Evolutionary conservation across 2,329 filamentous ascomycete species (phyloP).

Genomic region (Ophiostoma australiae): DNA sequence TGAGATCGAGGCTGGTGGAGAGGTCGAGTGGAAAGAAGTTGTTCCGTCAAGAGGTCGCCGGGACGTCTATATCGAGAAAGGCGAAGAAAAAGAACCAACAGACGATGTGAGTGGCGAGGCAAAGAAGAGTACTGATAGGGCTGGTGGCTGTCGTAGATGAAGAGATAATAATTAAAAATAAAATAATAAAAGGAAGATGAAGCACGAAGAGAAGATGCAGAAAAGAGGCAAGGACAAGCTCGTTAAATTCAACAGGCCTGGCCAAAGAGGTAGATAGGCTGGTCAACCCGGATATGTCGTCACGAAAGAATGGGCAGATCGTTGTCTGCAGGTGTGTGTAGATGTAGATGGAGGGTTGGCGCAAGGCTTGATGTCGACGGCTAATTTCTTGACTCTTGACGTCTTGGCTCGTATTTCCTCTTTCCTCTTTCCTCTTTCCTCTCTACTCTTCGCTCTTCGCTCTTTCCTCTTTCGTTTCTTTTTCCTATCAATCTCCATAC

Average conservation of each 20-base stretch:
- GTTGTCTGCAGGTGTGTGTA: neutral
- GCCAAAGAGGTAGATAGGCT: neutral
- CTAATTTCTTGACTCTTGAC: neutral
- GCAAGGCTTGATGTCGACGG: neutral
- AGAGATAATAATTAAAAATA: no score
- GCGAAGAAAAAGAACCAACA: neutral
- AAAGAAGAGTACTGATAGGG: neutral
- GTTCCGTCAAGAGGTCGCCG: neutral
- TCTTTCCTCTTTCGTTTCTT: conserved; percentile 6
- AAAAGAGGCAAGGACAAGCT: neutral
- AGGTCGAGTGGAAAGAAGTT: neutral
- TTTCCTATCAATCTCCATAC: conserved; percentile 8
- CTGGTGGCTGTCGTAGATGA: neutral
- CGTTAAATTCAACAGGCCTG: neutral
- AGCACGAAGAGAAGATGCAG: neutral
- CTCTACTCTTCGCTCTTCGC: neutral
- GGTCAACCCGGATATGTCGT: neutral
- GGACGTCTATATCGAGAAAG: neutral
- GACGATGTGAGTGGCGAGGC: neutral
- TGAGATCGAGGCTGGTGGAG: neutral
- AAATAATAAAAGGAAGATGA: conserved; percentile 1
- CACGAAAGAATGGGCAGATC: neutral
- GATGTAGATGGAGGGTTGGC: conserved; percentile 6
- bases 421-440: conserved; percentile 5
- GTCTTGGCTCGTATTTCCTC: conserved; percentile 6